Conservation (phyloP, 495 filamentous ascomycete species). For the Neurospora discreta region DNA sequence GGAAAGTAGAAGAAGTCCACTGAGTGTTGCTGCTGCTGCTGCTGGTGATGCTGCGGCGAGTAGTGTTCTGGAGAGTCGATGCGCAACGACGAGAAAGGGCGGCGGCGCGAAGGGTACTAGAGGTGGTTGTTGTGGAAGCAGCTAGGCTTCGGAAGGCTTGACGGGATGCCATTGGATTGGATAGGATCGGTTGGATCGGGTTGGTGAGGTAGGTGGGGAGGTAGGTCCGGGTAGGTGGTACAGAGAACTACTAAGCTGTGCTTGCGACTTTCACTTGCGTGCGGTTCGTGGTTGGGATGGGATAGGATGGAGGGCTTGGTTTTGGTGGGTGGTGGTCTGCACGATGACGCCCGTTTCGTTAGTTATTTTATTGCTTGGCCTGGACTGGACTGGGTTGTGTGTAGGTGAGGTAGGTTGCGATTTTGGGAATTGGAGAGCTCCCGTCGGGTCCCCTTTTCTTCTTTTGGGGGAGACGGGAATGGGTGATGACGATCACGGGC, state of each 20-base stretch:
- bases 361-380: neutral
- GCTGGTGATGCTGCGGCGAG: slow-evolving; percentile 21
- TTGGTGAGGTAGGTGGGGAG: too few species aligned
- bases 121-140: neutral
- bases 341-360: slow-evolving; percentile 11
- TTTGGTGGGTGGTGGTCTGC: slow-evolving; percentile 15
- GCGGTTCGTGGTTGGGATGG: neutral
- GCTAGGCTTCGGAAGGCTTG: neutral
- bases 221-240: neutral
- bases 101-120: slow-evolving; percentile 4
- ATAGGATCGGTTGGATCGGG: too few species aligned
- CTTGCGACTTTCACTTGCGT: neutral
- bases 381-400: neutral
- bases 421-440: neutral
- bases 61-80: slow-evolving; percentile 8
- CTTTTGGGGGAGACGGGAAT: neutral
- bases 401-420: neutral
- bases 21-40: slow-evolving; percentile 1
- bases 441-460: neutral
- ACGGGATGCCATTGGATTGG: neutral
- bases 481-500: neutral
- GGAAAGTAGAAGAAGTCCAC: neutral
- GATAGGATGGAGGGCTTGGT: slow-evolving; percentile 15
- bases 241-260: neutral
- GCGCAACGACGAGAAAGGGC: neutral